These are phyloP conservation scores for Onygenales sp. DNA, from an alignment of 2,329 filamentous ascomycete genomes.

Conservation along the genomic window DNA sequence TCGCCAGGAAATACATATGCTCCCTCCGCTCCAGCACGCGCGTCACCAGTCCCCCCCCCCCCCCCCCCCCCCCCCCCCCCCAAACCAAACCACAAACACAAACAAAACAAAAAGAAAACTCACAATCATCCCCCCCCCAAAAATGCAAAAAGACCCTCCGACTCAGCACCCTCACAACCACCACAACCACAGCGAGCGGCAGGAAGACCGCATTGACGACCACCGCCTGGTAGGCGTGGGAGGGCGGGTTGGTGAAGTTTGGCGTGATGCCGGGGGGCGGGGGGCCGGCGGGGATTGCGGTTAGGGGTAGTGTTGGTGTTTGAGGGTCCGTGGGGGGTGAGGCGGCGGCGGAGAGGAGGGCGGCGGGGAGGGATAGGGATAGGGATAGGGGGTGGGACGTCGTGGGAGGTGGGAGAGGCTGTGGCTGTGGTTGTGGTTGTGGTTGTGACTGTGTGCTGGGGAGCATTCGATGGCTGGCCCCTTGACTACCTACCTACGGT, in stretches of 20 bases:
- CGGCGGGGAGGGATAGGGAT: too few relatives aligned
- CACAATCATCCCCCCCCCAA: slow-evolving; percentile 20
- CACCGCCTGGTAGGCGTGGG: slow-evolving; percentile 15
- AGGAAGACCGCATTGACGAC: slow-evolving; percentile 21
- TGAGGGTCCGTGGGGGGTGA: too few relatives aligned
- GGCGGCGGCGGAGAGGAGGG: too few relatives aligned
- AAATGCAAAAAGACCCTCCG: slow-evolving; percentile 17
- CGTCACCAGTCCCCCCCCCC: too few relatives aligned
- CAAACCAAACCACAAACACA: slow-evolving; percentile 6
- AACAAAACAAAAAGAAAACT: slow-evolving; percentile 9
- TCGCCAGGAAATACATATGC: too few relatives aligned
- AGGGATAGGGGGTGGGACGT: too few relatives aligned
- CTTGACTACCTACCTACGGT: too few relatives aligned
- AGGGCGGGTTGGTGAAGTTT: slow-evolving; percentile 20
- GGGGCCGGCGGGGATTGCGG: slow-evolving; percentile 13
- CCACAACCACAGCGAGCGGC: slow-evolving; percentile 13
- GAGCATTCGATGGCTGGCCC: too few relatives aligned
- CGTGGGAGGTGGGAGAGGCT: too few relatives aligned
- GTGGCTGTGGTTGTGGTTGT: too few relatives aligned
- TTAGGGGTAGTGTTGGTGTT: neutral
- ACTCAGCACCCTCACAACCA: slow-evolving; percentile 18
- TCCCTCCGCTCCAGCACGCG: too few relatives aligned
- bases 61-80: slow-evolving; percentile 17
- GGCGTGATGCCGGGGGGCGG: slow-evolving; percentile 18
- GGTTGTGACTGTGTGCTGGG: too few relatives aligned